phyloP scores from a whole-genome alignment of 2,329 filamentous ascomycete genomes.

The Sporothrix brunneoviolacea region DNA sequence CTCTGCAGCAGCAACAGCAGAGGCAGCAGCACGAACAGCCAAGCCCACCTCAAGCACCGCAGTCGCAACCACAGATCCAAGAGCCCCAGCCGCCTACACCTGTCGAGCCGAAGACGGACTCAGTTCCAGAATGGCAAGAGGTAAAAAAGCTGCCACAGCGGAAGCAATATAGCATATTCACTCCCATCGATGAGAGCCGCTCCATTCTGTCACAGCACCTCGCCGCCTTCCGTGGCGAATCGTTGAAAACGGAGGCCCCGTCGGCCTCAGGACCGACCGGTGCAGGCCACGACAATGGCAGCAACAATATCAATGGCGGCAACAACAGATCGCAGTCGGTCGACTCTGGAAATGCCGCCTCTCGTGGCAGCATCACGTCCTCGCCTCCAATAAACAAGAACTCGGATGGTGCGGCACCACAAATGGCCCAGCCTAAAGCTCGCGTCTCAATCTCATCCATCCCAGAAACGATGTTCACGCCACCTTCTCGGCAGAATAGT shows the following conservation, averaged over 20 bases:
- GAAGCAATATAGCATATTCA: conserved; percentile 90
- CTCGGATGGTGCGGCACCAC: conserved; percentile 43
- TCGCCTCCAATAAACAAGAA: conserved; percentile 50
- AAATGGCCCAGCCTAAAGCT: conserved; percentile 32
- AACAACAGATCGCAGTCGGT: conserved; percentile 55
- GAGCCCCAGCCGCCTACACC: conserved; percentile 49
- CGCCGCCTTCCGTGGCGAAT: conserved; percentile 56
- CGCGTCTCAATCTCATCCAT: conserved; percentile 54
- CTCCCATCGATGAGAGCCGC: conserved; percentile 87
- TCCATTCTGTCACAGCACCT: conserved; percentile 84
- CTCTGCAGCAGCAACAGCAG: conserved; percentile 29
- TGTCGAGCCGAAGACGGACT: conserved; percentile 22
- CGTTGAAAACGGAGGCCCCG: conserved; percentile 33
- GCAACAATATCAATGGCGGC: conserved; percentile 21
- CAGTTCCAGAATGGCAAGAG: conserved; percentile 30
- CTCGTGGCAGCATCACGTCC: conserved; percentile 29
- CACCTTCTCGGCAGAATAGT: conserved; percentile 74
- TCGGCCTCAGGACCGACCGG: conserved; percentile 2
- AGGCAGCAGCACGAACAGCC: conserved; percentile 4
- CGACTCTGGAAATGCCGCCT: conserved; percentile 39
- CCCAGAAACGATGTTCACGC: conserved; percentile 58
- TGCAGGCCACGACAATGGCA: not conserved
- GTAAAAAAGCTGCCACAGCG: conserved; percentile 64
- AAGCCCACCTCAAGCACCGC: not conserved
- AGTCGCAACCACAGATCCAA: conserved; percentile 22